phyloP scores from a whole-genome alignment of 2,329 filamentous ascomycete genomes.

The Trichophyton mentagrophytes region DNA sequence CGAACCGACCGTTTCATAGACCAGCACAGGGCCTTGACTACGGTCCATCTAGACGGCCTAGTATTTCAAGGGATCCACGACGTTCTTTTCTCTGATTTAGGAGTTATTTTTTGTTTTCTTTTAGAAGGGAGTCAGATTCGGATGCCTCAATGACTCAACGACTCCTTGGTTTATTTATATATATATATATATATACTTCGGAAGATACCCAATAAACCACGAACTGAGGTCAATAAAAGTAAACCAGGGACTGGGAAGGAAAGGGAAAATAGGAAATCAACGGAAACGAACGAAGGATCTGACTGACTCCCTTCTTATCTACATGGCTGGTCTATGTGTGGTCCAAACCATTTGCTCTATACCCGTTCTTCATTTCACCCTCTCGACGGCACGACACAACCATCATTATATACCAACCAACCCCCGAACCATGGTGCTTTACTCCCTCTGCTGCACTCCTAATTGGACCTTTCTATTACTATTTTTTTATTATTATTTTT shows the following conservation, averaged over 20 bases:
- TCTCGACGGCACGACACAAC: neutral
- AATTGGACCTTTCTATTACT: too few relatives aligned
- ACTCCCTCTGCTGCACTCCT: too few relatives aligned
- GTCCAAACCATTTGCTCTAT: neutral
- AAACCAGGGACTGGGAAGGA: neutral
- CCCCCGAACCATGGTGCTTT: neutral
- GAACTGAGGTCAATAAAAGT: neutral
- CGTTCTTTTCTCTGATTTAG: neutral
- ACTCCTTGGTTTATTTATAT: neutral
- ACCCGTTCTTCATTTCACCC: neutral
- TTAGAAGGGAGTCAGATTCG: neutral
- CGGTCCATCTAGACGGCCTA: neutral
- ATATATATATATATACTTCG: too few relatives aligned
- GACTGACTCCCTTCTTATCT: neutral
- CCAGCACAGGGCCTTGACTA: neutral
- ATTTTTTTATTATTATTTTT: too few relatives aligned
- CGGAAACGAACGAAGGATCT: neutral
- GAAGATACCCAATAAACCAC: neutral
- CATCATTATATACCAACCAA: too few relatives aligned
- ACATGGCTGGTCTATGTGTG: conserved; percentile 2
- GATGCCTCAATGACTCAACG: neutral
- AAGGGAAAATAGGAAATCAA: neutral
- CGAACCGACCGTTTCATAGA: neutral
- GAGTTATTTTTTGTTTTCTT: neutral
- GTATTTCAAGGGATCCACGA: neutral